These are phyloP conservation scores for Phaeosphaeria sp. DNA, from an alignment of 2,329 filamentous ascomycete species.

Conservation along the genomic window DNA sequence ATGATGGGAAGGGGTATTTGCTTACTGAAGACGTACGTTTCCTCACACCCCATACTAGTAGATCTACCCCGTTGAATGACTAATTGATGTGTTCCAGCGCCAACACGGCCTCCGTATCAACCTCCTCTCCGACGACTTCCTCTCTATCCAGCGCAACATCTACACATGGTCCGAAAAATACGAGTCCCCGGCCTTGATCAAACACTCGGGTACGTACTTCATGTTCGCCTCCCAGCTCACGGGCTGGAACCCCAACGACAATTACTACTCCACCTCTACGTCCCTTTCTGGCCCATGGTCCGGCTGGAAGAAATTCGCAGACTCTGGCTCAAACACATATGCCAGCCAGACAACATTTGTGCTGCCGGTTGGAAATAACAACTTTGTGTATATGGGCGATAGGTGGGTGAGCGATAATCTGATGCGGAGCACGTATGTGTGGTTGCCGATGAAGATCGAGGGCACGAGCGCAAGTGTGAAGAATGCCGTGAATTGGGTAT, in stretches of 20 bases:
- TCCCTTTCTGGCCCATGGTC: conserved; percentile 67
- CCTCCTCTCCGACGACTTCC: conserved; percentile 63
- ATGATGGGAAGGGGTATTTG: conserved; percentile 66
- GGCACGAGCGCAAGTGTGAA: conserved; percentile 59
- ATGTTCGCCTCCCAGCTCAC: conserved; percentile 64
- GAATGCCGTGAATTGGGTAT: conserved; percentile 63
- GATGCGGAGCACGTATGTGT: conserved; percentile 67
- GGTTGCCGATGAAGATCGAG: conserved; percentile 65
- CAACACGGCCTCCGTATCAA: conserved; percentile 65
- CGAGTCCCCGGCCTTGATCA: conserved; percentile 69
- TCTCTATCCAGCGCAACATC: conserved; percentile 56
- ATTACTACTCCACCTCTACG: conserved; percentile 66
- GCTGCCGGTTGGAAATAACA: conserved; percentile 53
- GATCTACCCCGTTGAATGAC: too few relatives aligned
- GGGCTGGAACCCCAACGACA: conserved; percentile 68
- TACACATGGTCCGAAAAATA: conserved; percentile 63
- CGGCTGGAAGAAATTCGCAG: conserved; percentile 65
- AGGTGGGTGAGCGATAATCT: conserved; percentile 69
- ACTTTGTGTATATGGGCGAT: conserved; percentile 69
- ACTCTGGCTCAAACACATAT: conserved; percentile 64
- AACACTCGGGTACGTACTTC: conserved; percentile 66
- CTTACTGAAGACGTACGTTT: conserved; percentile 66
- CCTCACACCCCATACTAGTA: too few relatives aligned
- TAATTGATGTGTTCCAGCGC: conserved; percentile 49
- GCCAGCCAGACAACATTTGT: conserved; percentile 67